Evolutionary conservation across 108 stramenopile species (phyloP), one percentile per base, ranked within the genome.

Genomic region (Cyclotella cryptica): DNA sequence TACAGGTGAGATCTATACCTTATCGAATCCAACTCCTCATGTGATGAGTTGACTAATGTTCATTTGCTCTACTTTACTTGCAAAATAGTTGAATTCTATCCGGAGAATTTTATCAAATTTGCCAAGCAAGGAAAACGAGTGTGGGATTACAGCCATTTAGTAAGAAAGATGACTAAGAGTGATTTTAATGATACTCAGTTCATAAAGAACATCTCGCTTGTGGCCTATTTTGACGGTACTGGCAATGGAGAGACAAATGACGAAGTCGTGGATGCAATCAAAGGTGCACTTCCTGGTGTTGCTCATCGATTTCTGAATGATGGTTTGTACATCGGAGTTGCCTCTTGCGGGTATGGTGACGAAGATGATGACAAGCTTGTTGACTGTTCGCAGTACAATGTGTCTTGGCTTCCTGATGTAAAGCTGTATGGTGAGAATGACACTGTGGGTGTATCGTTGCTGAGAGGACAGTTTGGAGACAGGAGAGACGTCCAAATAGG

Each of bases 401-500:
- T 84, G 3, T 69, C 78, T 12, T 75, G 83, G 78, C 60, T 84
- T 18, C 83, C 83, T 46, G 78, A 84, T 64, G 53, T 84, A 9
- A 84, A 84, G 60, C 22, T 84, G 5, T 84, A 84, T 57, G 72
- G 72, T 15, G 26, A 49, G 12, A 74, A 79, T 57, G 72, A 71
- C 39, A 65, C 68, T 14, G 47, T 69, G 21, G 83, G 83, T 13
- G 49, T 61, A 18, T 84, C 83, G 3, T 73, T 84, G 44, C 67
- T 84, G 26, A 67, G 83, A 54, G 83, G 83, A 24, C 52, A 79
- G 54, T 84, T 84, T 69, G 78, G 83, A 40, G 83, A 84, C 47
- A 35, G 78, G 28, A 74, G 83, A 71, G 83, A 84, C 69, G 83
- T 84, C 12, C 83, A 84, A 42, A 84, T 84, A 66, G 77, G 77